phyloP scores from a whole-genome alignment of 78 protist species.

The Dictyostelium firmibasis region DNA sequence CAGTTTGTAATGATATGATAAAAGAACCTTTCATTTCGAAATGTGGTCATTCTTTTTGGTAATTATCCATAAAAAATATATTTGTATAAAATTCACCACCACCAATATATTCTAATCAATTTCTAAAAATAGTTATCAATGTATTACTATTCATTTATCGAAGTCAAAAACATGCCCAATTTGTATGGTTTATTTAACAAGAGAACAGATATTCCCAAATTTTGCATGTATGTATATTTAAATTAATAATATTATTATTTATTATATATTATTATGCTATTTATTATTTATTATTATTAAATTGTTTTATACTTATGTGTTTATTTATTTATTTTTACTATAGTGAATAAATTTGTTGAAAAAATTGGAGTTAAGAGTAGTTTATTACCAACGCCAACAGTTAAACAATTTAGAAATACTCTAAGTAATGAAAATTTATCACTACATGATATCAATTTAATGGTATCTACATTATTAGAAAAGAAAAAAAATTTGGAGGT shows the following conservation, averaged over 20 bases:
- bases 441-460: slow-evolving; percentile 46
- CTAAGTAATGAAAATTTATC: slow-evolving; percentile 20
- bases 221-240: slow-evolving; percentile 51
- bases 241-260: too few relatives aligned
- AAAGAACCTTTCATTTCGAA: slow-evolving; percentile 74
- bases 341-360: slow-evolving; percentile 63
- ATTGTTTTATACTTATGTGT: too few relatives aligned
- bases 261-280: background rate
- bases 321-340: background rate
- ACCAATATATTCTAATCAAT: background rate
- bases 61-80: background rate
- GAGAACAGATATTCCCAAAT: slow-evolving; percentile 76
- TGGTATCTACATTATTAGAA: slow-evolving; percentile 67
- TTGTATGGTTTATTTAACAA: slow-evolving; percentile 42
- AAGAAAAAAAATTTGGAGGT: slow-evolving; percentile 51
- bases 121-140: slow-evolving; percentile 30
- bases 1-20: slow-evolving; percentile 59
- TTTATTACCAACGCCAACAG: slow-evolving; percentile 51
- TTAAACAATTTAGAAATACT: slow-evolving; percentile 45
- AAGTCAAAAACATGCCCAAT: slow-evolving; percentile 50
- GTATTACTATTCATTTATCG: slow-evolving; percentile 25
- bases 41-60: slow-evolving; percentile 69
- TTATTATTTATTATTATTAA: background rate
- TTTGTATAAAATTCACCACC: background rate
- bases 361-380: slow-evolving; percentile 19